Evolutionary conservation across 371 early-diverging fungal species (phyloP).

Genomic region (Syncephalastrum sp.): DNA sequence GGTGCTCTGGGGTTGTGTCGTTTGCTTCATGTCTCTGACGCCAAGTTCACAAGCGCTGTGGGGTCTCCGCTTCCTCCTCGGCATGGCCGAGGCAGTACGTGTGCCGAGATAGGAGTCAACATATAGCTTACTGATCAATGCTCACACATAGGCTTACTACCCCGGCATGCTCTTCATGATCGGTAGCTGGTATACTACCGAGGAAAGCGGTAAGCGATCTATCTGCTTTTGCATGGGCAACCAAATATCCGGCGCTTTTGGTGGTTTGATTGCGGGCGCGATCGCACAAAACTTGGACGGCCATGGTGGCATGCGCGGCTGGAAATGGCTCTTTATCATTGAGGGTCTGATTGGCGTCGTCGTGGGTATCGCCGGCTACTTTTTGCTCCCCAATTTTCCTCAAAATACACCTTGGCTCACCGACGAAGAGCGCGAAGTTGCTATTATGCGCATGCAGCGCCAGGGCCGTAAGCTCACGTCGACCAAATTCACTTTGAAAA

Average conservation of each 20-base stretch:
- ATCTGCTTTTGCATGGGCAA: slow-evolving; percentile 34
- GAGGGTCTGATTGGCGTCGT: slow-evolving; percentile 54
- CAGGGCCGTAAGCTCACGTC: slow-evolving; percentile 25
- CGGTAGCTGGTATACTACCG: slow-evolving; percentile 74
- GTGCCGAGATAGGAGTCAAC: too few species aligned
- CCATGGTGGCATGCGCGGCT: slow-evolving; percentile 46
- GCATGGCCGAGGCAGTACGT: slow-evolving; percentile 51
- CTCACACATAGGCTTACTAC: slow-evolving; percentile 50
- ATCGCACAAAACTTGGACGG: slow-evolving; percentile 40
- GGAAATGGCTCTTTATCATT: slow-evolving; percentile 64
- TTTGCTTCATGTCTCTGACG: slow-evolving; percentile 54
- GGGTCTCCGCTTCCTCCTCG: slow-evolving; percentile 63
- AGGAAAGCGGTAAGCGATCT: slow-evolving; percentile 70
- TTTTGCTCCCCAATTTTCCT: slow-evolving; percentile 63
- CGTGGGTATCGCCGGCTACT: slow-evolving; percentile 37
- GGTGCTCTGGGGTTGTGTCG: slow-evolving; percentile 63
- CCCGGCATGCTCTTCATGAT: slow-evolving; percentile 77
- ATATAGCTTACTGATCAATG: too few species aligned
- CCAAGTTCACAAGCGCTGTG: slow-evolving; percentile 42
- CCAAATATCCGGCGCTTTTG: slow-evolving; percentile 20
- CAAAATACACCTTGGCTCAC: slow-evolving; percentile 49
- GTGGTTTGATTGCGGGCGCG: slow-evolving; percentile 37
- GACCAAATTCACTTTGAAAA: slow-evolving; percentile 9
- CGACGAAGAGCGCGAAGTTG: slow-evolving; percentile 49
- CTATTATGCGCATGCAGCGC: slow-evolving; percentile 42